Conservation (phyloP, 371 early-diverging fungal species). For the Rhizomucor pusillus region DNA sequence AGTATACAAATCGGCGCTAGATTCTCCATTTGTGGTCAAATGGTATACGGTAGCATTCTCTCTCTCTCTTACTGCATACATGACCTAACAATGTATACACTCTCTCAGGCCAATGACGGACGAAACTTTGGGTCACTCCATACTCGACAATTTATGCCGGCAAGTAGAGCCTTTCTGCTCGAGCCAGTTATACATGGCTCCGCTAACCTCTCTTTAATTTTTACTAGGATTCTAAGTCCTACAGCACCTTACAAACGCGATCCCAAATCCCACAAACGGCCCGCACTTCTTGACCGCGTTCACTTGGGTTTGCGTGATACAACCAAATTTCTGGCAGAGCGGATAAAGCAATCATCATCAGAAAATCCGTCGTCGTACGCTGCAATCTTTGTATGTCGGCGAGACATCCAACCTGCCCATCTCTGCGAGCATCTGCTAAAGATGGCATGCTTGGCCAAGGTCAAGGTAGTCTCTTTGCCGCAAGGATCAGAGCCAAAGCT, state of each 20-base stretch:
- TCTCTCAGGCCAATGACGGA: conserved; percentile 16
- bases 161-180: conserved; percentile 6
- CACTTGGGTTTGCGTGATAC: conserved; percentile 32
- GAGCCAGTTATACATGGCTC: too few species aligned
- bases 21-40: conserved; percentile 31
- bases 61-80: not conserved
- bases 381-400: conserved; percentile 34
- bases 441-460: conserved; percentile 31
- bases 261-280: conserved; percentile 15
- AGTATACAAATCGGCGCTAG: conserved; percentile 31
- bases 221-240: conserved; percentile 20
- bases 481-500: conserved; percentile 23
- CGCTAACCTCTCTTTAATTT: not conserved
- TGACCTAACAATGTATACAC: conserved; percentile 10
- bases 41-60: conserved; percentile 17
- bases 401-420: conserved; percentile 34
- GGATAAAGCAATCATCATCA: conserved; percentile 7
- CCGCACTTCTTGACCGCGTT: conserved; percentile 21
- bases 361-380: not conserved
- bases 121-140: conserved; percentile 7
- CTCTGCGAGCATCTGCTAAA: conserved; percentile 31
- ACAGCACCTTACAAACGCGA: conserved; percentile 19
- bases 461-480: conserved; percentile 28
- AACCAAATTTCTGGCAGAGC: conserved; percentile 23
- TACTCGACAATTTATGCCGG: conserved; percentile 22